Conservation (phyloP, 495 filamentous ascomycete species). For the Penicillium soppii region DNA sequence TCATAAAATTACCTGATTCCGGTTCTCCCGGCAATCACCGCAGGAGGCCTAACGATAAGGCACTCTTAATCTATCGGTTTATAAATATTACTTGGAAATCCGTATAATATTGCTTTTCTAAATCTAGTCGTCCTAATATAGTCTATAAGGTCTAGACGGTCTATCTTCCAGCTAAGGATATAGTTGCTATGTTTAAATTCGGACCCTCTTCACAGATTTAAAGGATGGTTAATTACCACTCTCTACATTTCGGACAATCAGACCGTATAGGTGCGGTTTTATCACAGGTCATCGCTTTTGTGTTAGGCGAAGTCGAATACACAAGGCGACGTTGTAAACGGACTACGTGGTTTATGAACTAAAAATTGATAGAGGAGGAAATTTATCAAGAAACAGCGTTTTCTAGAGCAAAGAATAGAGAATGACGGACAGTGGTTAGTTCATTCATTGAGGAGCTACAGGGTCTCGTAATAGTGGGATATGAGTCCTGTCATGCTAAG, state of each 20-base stretch:
- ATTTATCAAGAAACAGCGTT: background rate
- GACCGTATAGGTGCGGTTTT: background rate
- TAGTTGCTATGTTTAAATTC: background rate
- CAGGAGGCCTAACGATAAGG: background rate
- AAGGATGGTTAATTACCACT: background rate
- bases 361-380: conserved; percentile 2
- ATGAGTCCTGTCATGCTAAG: conserved; percentile 8
- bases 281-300: background rate
- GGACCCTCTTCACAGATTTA: background rate
- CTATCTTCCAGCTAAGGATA: conserved; percentile 5
- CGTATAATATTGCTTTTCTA: conserved; percentile 3
- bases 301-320: conserved; percentile 4
- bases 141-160: conserved; percentile 7
- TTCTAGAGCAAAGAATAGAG: background rate
- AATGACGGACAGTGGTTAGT: background rate
- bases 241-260: background rate
- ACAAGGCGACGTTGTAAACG: conserved; percentile 3
- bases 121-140: background rate
- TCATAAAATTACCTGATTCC: conserved; percentile 1
- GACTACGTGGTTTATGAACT: conserved; percentile 7
- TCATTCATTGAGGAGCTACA: conserved; percentile 4
- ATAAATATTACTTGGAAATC: background rate
- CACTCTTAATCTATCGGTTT: background rate
- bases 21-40: background rate
- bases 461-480: conserved; percentile 3